A percentile compares a stretch with the other conserved stretches of the same genome.
phyloP scores from a whole-genome alignment of 495 filamentous ascomycete species.

The Neurospora tetraspora region DNA sequence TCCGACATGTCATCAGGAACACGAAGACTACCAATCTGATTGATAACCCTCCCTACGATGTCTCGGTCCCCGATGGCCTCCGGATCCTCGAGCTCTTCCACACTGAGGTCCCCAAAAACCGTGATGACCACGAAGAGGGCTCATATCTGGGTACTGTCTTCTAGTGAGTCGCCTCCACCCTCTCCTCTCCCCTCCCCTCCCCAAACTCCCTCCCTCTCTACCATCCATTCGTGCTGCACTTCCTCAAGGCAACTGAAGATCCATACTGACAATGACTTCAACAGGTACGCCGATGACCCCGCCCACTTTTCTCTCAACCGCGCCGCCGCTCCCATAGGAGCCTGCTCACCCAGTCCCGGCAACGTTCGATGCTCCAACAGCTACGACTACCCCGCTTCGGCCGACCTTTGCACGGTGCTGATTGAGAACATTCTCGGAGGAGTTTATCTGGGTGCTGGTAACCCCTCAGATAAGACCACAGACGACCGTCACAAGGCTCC shows the following conservation, averaged over 20 bases:
- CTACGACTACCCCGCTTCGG: neutral
- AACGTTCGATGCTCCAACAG: neutral
- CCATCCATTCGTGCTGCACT: too few relatives aligned
- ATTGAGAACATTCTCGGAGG: neutral
- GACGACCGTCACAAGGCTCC: neutral
- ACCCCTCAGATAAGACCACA: neutral
- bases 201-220: neutral
- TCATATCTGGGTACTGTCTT: neutral
- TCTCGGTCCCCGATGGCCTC: neutral
- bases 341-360: neutral
- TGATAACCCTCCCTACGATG: neutral
- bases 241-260: neutral
- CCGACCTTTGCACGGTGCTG: neutral
- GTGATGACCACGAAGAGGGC: neutral
- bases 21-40: neutral
- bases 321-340: neutral
- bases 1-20: neutral
- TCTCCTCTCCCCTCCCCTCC: neutral
- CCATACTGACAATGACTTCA: neutral
- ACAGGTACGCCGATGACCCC: neutral
- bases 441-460: neutral
- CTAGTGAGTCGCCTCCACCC: neutral
- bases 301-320: neutral
- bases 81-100: neutral
- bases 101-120: neutral